phyloP scores from a whole-genome alignment of 2,329 filamentous ascomycete species.

The Stachybotrys echinatus region DNA sequence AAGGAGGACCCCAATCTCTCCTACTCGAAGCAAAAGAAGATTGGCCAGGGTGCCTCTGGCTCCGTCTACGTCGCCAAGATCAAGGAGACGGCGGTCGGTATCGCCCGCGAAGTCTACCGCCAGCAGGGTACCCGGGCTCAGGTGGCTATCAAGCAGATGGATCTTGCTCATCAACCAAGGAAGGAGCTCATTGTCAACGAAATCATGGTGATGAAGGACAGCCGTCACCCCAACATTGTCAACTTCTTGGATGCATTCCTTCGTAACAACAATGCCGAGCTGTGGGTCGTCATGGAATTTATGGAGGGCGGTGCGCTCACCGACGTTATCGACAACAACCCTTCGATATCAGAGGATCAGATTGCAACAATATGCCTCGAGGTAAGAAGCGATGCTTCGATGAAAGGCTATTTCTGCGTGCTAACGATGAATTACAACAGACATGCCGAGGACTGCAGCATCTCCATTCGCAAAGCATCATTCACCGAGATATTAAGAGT shows the following conservation, averaged over 20 bases:
- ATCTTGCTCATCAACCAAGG: slow-evolving; percentile 90
- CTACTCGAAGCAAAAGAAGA: slow-evolving; percentile 99
- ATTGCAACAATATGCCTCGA: slow-evolving; percentile 96
- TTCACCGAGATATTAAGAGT: slow-evolving; percentile 98
- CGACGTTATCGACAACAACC: slow-evolving; percentile 98
- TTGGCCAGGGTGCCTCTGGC: slow-evolving; percentile 94
- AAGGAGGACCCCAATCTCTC: slow-evolving; percentile 92
- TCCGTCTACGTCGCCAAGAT: slow-evolving; percentile 98
- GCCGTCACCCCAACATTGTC: slow-evolving; percentile 96
- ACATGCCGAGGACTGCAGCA: slow-evolving; percentile 94
- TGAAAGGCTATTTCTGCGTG: slow-evolving; percentile 8
- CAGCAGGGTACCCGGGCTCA: slow-evolving; percentile 78
- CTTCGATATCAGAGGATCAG: slow-evolving; percentile 88
- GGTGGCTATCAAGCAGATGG: slow-evolving; percentile 99
- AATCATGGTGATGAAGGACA: slow-evolving; percentile 99
- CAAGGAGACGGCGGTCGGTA: slow-evolving; percentile 81
- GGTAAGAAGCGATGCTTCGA: slow-evolving; percentile 48
- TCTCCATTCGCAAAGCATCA: slow-evolving; percentile 92
- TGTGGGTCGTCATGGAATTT: slow-evolving; percentile 99
- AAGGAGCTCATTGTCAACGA: slow-evolving; percentile 99
- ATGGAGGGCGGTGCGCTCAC: slow-evolving; percentile 98
- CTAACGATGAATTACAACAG: slow-evolving; percentile 39
- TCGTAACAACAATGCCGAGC: slow-evolving; percentile 86
- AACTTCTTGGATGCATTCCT: slow-evolving; percentile 97
- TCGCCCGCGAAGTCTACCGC: slow-evolving; percentile 73